Conservation (phyloP, 2,329 filamentous ascomycete genomes). For the Penicillium sp. region DNA sequence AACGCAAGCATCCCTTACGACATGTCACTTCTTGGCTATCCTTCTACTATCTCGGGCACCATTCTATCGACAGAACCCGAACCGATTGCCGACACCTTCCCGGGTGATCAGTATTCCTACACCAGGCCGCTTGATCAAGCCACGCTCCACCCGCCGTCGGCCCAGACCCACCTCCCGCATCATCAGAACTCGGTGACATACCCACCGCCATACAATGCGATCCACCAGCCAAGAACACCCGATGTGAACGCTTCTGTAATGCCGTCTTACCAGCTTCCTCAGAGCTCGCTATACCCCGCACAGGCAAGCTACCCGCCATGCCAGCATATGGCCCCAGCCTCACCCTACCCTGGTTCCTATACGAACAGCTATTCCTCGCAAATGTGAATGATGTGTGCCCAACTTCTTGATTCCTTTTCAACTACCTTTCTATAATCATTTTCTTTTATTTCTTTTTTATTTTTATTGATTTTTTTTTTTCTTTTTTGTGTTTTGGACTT, state of each 20-base stretch:
- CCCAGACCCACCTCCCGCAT: slow-evolving; percentile 27
- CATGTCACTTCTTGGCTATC: slow-evolving; percentile 14
- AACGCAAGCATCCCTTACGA: slow-evolving; percentile 12
- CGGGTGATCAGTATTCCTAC: slow-evolving; percentile 18
- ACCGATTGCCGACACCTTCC: slow-evolving; percentile 19
- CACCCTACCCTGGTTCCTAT: slow-evolving; percentile 22
- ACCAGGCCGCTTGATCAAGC: slow-evolving; percentile 15
- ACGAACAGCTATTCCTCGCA: slow-evolving; percentile 18
- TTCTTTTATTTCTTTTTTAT: not conserved
- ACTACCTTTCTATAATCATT: not conserved
- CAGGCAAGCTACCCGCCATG: slow-evolving; percentile 17
- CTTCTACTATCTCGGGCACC: slow-evolving; percentile 26
- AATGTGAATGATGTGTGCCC: slow-evolving; percentile 14
- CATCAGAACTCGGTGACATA: slow-evolving; percentile 35
- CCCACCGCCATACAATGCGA: slow-evolving; percentile 33
- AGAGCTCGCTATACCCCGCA: slow-evolving; percentile 9
- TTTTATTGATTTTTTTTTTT: not conserved
- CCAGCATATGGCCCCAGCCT: slow-evolving; percentile 16
- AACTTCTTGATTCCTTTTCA: not conserved
- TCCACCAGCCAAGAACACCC: slow-evolving; percentile 21
- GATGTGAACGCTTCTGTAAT: slow-evolving; percentile 21
- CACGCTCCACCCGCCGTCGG: slow-evolving; percentile 17
- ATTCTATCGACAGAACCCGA: slow-evolving; percentile 31
- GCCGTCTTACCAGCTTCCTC: slow-evolving; percentile 20
- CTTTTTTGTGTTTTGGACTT: slow-evolving; percentile 4